A percentile compares a stretch with the other conserved stretches of the same genome.
These are phyloP conservation scores for Penicillium crystallinum DNA, from an alignment of 495 filamentous ascomycete genomes.

Conservation along the genomic window DNA sequence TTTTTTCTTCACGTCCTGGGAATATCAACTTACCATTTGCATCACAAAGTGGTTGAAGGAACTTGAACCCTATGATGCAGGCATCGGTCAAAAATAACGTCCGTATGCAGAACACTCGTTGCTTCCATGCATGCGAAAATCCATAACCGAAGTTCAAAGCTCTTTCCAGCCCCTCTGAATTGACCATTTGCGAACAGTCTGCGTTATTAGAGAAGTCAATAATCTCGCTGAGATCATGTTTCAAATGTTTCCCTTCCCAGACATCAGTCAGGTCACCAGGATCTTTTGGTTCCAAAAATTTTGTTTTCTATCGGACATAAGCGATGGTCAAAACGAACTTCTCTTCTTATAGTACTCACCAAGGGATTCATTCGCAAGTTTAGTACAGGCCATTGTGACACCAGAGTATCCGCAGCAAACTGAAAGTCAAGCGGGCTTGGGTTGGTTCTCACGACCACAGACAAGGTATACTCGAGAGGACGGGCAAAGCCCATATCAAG, in stretches of 20 bases:
- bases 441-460: constrained; percentile 1
- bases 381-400: constrained; percentile 7
- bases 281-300: constrained; percentile 4
- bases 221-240: background rate
- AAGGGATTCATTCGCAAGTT: constrained; percentile 3
- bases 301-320: constrained; percentile 1
- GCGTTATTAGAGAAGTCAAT: background rate
- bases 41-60: constrained; percentile 4
- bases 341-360: background rate
- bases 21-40: background rate
- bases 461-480: constrained; percentile 3
- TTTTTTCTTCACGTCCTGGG: too few species aligned
- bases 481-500: constrained; percentile 7
- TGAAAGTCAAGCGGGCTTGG: constrained; percentile 9
- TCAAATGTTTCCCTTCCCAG: background rate
- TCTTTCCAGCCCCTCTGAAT: background rate
- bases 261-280: constrained; percentile 2
- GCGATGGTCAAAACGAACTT: background rate
- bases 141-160: constrained; percentile 5
- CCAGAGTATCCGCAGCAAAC: constrained; percentile 5
- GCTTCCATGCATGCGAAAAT: background rate
- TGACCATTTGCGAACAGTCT: background rate
- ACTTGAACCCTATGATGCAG: constrained; percentile 5
- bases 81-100: constrained; percentile 6
- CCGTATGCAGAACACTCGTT: constrained; percentile 5